Base-by-base conservation (phyloP, 176 grass and related monocot species). In the Chloris gayana region DNA sequence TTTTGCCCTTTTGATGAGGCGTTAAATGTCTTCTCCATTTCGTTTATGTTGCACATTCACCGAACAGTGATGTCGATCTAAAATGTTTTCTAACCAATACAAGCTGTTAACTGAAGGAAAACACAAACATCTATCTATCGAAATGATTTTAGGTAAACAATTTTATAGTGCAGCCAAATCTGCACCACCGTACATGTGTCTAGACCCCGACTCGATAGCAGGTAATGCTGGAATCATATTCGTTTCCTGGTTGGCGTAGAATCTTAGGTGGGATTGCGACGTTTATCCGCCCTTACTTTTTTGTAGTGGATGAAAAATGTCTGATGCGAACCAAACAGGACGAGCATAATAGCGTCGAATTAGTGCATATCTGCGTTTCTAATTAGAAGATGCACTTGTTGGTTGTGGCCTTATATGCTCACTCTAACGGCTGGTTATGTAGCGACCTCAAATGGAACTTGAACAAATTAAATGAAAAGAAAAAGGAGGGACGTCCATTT, bases 111-210 rank as follows among this genome's bases (percentile, higher is more conserved):
- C 35, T 2, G 35, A 37, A 37, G 7, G 2, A 57, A 24, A 9
- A 10, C 2, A 4, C 6, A 69, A 44, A 44, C 17, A 5, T 3
- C 22, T 27, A 25, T 3, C n/a, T 4, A 11, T 3, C 2, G 14
- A 45, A 44, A 7, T 15, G 4, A 22, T 69, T 45, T 45, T 42
- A 11, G 38, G 12, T 29, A 41, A 49, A 70, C n/a, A 26, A 19
- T 3, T 45, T 41, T 18, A 46, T 70, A 25, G 6, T 25, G 7
- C n/a, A 30, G 7, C 69, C 70, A 51, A 13, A 49, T 33, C 33
- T 24, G 26, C 34, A 27, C 34, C 50, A 47, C 62, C 76, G 76
- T 74, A 73, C 84, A 64, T 64, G 77, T 80, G 76, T 74, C 4
- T 6, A 26, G n/a, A 21, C 24, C 29, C 24, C 4, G 35, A 37